Evolutionary conservation across 805 yeast genomes (phyloP).

Genomic region (Starmerella stigmatis): DNA sequence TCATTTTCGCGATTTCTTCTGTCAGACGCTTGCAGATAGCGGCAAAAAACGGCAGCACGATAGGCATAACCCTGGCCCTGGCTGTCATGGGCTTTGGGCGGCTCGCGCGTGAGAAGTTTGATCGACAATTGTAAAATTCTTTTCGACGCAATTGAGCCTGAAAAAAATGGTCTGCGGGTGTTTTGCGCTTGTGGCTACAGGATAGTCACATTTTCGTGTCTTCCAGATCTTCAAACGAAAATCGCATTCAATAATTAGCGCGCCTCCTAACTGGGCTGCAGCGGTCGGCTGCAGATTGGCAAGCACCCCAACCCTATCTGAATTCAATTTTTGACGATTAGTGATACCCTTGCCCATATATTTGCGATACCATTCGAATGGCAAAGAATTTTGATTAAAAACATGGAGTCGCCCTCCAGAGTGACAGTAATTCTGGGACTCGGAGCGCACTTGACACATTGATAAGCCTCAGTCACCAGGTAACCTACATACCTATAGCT

Average conservation of each 20-base stretch:
- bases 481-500: no score
- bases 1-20: background rate
- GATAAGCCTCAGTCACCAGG: no score
- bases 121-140: no score
- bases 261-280: no score
- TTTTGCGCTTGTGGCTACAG: background rate
- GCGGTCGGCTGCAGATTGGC: no score
- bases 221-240: no score
- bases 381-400: constrained; percentile 4
- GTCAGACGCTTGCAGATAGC: background rate
- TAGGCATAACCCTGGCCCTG: background rate
- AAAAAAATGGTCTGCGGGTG: background rate
- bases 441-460: no score
- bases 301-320: no score
- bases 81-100: background rate
- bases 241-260: no score
- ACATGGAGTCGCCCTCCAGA: background rate
- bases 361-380: background rate
- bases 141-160: background rate
- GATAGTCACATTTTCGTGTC: no score
- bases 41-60: constrained; percentile 1
- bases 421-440: no score
- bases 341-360: background rate
- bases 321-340: background rate
- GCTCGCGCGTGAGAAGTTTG: no score